These are phyloP conservation scores for Ensete ventricosum DNA, from an alignment of 176 grass and related monocot genomes.

Conservation along the genomic window DNA sequence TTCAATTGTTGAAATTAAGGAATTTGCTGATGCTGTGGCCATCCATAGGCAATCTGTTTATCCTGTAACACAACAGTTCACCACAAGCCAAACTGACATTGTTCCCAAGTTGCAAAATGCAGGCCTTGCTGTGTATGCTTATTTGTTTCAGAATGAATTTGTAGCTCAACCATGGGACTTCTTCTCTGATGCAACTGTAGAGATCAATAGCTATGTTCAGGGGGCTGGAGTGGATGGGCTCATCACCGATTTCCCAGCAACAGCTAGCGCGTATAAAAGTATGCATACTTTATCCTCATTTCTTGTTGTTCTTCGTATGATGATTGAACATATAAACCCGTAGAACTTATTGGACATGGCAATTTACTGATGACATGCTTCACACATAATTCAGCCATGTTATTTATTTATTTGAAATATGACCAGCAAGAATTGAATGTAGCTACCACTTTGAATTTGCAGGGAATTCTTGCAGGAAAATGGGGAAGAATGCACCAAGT, in stretches of 20 bases:
- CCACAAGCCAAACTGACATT: constrained; percentile 24
- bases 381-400: background rate
- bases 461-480: constrained; percentile 47
- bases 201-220: constrained; percentile 69
- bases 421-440: background rate
- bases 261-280: constrained; percentile 69
- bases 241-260: constrained; percentile 83
- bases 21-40: constrained; percentile 54
- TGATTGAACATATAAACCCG: background rate
- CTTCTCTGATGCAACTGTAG: constrained; percentile 48
- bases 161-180: constrained; percentile 52
- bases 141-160: constrained; percentile 65
- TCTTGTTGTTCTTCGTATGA: background rate
- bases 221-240: constrained; percentile 37
- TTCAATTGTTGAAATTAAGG: constrained; percentile 43
- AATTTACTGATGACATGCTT: background rate
- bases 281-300: constrained; percentile 14
- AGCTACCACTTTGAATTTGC: constrained; percentile 9
- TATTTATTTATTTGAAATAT: background rate
- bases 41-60: constrained; percentile 42
- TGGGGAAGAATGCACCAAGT: constrained; percentile 28
- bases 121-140: constrained; percentile 51
- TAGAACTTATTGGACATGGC: background rate
- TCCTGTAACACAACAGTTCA: background rate
- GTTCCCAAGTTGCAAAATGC: constrained; percentile 35